Percentiles rank a stretch among this genome's conserved stretches.
Conservation (phyloP, 768 basidiomycete species). For the Boletellus sp. region DNA sequence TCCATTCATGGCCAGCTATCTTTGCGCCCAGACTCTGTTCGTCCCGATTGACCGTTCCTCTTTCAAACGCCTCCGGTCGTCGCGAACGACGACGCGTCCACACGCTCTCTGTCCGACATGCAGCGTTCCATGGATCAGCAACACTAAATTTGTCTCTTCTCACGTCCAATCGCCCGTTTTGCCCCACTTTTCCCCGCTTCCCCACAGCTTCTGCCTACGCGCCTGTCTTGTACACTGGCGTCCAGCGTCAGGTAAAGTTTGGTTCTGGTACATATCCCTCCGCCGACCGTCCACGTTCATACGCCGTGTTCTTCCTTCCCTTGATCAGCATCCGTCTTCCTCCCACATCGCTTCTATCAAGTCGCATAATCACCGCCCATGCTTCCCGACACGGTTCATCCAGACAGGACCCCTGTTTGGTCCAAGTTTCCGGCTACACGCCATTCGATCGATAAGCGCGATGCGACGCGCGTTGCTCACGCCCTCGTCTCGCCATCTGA, state of each 20-base stretch:
- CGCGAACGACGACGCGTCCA: neutral
- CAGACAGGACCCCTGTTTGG: conserved; percentile 10
- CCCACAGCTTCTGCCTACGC: conserved; percentile 12
- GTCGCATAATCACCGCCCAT: conserved; percentile 20
- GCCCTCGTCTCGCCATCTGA: conserved; percentile 1
- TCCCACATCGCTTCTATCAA: conserved; percentile 18
- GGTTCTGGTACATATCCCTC: neutral
- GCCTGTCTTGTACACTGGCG: neutral
- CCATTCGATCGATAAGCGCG: conserved; percentile 3
- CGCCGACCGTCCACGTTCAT: conserved; percentile 10
- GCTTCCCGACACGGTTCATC: conserved; percentile 6
- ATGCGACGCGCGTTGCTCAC: neutral
- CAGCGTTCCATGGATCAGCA: conserved; percentile 1
- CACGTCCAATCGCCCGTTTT: conserved; percentile 6
- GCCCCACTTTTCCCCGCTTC: conserved; percentile 27
- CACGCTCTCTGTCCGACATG: neutral
- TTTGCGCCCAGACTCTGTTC: neutral
- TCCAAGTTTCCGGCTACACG: conserved; percentile 4
- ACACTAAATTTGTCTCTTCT: conserved; percentile 2
- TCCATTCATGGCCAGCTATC: conserved; percentile 1
- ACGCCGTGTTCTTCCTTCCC: conserved; percentile 3
- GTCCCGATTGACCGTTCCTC: too few relatives aligned
- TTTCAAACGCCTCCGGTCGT: too few relatives aligned
- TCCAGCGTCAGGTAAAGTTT: neutral
- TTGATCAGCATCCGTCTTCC: conserved; percentile 22